Evolutionary conservation across 169 alveolate genomes (phyloP).

Genomic region (Eimeria brunetti): DNA sequence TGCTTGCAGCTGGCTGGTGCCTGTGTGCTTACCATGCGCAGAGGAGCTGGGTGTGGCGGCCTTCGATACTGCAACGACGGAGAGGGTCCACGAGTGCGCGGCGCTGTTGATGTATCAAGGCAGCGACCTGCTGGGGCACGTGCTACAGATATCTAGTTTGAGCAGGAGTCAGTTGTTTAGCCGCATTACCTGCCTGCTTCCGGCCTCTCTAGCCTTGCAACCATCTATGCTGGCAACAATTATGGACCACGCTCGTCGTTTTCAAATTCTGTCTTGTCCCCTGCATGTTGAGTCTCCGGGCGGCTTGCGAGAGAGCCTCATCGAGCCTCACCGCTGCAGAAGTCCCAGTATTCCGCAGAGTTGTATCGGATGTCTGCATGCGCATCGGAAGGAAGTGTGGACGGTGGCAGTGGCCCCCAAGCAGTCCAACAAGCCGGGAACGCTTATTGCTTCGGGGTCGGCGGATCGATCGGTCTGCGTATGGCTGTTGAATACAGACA

Average conservation of each 20-base stretch:
- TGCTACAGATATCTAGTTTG: slow-evolving; percentile 53
- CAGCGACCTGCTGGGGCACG: slow-evolving; percentile 61
- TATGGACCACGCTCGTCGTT: slow-evolving; percentile 66
- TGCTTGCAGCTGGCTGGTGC: neutral
- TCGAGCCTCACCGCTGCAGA: slow-evolving; percentile 60
- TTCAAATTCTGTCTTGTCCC: slow-evolving; percentile 49
- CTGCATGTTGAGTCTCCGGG: slow-evolving; percentile 56
- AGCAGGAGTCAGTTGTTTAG: slow-evolving; percentile 54
- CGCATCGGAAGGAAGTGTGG: slow-evolving; percentile 64
- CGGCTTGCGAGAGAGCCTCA: slow-evolving; percentile 10
- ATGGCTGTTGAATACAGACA: slow-evolving; percentile 41
- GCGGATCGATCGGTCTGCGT: slow-evolving; percentile 66
- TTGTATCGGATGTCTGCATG: slow-evolving; percentile 58
- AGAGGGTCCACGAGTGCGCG: slow-evolving; percentile 68
- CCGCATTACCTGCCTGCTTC: slow-evolving; percentile 59
- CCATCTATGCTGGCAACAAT: slow-evolving; percentile 67
- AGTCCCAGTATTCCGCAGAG: slow-evolving; percentile 50
- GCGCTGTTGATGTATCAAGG: slow-evolving; percentile 63
- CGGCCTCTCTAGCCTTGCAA: slow-evolving; percentile 48
- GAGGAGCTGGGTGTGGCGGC: slow-evolving; percentile 64
- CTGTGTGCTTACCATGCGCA: neutral
- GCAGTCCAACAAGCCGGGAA: neutral
- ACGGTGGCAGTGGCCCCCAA: slow-evolving; percentile 62
- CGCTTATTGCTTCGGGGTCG: slow-evolving; percentile 57
- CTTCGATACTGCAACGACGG: slow-evolving; percentile 60